These are phyloP conservation scores for Leptodermis oblonga DNA, from an alignment of 257 asterid genomes.

Conservation along the genomic window DNA sequence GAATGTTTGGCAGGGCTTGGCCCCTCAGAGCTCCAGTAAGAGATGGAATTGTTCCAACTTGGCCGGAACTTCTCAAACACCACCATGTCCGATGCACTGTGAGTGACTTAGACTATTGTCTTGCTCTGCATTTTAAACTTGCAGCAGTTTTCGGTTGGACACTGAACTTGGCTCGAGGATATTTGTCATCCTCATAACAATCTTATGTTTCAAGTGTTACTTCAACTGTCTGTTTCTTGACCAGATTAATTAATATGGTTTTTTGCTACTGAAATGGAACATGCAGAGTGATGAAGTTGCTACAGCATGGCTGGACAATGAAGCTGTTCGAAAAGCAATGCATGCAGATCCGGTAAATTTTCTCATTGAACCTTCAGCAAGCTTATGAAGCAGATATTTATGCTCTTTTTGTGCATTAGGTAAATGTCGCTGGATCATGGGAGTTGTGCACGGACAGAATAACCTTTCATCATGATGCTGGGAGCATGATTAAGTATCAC, in stretches of 20 bases:
- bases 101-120: conserved; percentile 22
- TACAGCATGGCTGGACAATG: conserved; percentile 69
- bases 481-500: conserved; percentile 95
- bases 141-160: background rate
- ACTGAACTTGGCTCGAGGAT: background rate
- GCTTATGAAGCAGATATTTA: conserved; percentile 16
- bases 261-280: conserved; percentile 9
- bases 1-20: conserved; percentile 99
- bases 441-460: conserved; percentile 70
- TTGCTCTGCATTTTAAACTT: background rate
- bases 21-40: conserved; percentile 87
- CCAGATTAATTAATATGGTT: background rate
- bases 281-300: conserved; percentile 83
- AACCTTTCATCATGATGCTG: conserved; percentile 60
- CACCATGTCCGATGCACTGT: conserved; percentile 68
- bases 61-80: conserved; percentile 69
- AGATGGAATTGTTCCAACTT: conserved; percentile 74
- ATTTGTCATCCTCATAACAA: no score
- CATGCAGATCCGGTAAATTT: conserved; percentile 75
- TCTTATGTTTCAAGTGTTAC: background rate
- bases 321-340: conserved; percentile 75
- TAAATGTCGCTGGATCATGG: conserved; percentile 44
- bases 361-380: conserved; percentile 7
- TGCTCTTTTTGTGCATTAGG: conserved; percentile 35
- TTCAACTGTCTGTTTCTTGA: background rate